Percentiles rank a stretch among this genome's conserved stretches.
phyloP scores from a whole-genome alignment of 2,329 filamentous ascomycete species.

The Trichoderma citrinoviride region DNA sequence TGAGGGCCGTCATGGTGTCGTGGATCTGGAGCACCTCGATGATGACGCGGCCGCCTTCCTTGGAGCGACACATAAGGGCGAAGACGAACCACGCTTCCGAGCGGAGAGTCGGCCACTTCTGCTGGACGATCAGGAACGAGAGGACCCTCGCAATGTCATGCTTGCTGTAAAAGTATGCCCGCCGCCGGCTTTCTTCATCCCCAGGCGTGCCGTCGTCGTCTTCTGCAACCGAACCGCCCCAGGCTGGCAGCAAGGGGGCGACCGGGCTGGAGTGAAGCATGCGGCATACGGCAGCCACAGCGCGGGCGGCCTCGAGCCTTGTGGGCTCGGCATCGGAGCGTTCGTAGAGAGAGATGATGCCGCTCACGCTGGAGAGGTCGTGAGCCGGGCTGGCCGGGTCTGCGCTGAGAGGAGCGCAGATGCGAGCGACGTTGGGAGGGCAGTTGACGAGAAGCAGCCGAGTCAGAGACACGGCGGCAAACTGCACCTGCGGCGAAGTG shows the following conservation, averaged over 20 bases:
- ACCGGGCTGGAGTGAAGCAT: slow-evolving; percentile 48
- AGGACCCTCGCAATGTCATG: slow-evolving; percentile 42
- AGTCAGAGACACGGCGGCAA: slow-evolving; percentile 56
- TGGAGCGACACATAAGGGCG: slow-evolving; percentile 56
- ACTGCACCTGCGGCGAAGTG: slow-evolving; percentile 55
- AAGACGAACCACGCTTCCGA: slow-evolving; percentile 63
- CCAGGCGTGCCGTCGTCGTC: not conserved
- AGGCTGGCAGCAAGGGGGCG: slow-evolving; percentile 35
- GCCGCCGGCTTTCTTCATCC: slow-evolving; percentile 26
- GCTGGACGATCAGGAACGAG: slow-evolving; percentile 53
- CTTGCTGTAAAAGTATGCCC: slow-evolving; percentile 44
- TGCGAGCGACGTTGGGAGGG: slow-evolving; percentile 48
- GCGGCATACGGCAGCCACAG: slow-evolving; percentile 52
- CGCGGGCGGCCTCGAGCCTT: slow-evolving; percentile 58
- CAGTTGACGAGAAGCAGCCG: slow-evolving; percentile 56
- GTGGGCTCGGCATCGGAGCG: slow-evolving; percentile 49
- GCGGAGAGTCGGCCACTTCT: slow-evolving; percentile 57
- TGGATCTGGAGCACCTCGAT: slow-evolving; percentile 42
- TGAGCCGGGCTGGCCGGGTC: slow-evolving; percentile 30
- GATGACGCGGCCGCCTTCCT: slow-evolving; percentile 49
- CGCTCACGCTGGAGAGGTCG: slow-evolving; percentile 37
- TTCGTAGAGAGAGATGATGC: slow-evolving; percentile 39
- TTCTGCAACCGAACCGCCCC: slow-evolving; percentile 33
- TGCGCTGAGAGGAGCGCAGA: slow-evolving; percentile 44
- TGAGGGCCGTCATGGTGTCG: slow-evolving; percentile 45